Conservation (phyloP, 371 early-diverging fungal species). For the Catenaria anguillulae region DNA sequence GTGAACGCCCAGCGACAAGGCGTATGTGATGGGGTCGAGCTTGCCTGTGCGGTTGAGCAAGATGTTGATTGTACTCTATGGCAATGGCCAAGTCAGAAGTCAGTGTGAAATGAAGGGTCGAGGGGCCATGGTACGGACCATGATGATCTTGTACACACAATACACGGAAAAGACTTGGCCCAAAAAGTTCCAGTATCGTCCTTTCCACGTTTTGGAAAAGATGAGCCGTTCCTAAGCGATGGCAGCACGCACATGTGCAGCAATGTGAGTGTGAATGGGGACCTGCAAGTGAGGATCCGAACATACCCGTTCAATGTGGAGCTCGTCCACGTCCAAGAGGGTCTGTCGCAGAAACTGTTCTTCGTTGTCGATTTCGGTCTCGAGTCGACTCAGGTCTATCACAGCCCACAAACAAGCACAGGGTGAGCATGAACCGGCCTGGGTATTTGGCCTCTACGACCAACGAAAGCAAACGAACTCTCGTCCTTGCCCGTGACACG, state of each 20-base stretch:
- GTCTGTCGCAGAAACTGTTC: conserved; percentile 44
- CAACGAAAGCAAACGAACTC: too few species aligned
- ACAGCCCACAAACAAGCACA: too few species aligned
- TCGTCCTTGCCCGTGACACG: conserved; percentile 18
- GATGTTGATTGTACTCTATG: conserved; percentile 49
- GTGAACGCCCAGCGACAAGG: conserved; percentile 50
- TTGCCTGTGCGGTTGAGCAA: conserved; percentile 54
- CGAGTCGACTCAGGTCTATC: conserved; percentile 15
- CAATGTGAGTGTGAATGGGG: too few species aligned
- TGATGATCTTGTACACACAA: conserved; percentile 69
- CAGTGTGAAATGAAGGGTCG: not conserved
- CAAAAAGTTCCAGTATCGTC: conserved; percentile 54
- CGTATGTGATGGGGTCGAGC: conserved; percentile 71
- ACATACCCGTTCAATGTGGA: conserved; percentile 26
- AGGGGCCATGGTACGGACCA: too few species aligned
- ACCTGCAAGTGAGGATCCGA: too few species aligned
- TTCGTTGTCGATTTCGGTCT: conserved; percentile 40
- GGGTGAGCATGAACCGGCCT: too few species aligned
- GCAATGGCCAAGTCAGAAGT: conserved; percentile 14
- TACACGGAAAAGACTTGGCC: conserved; percentile 70
- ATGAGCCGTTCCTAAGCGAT: conserved; percentile 36
- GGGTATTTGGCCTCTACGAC: too few species aligned
- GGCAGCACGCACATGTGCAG: too few species aligned
- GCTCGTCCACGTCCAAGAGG: conserved; percentile 41
- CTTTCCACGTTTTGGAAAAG: conserved; percentile 55